A percentile compares a stretch with the other conserved stretches of the same genome.
Evolutionary conservation across 805 yeast species (phyloP).

Genomic region (Pichia phayaonensis): DNA sequence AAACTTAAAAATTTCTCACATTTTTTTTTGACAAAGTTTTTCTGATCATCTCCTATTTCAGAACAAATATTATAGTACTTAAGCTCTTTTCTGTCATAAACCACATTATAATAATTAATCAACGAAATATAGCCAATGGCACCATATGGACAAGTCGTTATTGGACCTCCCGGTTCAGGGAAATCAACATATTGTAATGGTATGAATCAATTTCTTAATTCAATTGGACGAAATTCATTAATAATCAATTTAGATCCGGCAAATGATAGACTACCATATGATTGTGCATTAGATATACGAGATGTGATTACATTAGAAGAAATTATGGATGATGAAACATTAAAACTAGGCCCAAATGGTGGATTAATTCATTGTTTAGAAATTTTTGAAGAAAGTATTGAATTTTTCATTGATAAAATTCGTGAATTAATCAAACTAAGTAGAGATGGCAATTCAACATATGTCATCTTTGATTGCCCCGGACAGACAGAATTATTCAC

Average conservation of each 20-base stretch:
- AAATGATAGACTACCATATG: constrained; percentile 47
- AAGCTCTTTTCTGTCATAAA: too few relatives aligned
- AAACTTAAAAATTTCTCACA: background rate
- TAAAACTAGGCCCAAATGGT: constrained; percentile 63
- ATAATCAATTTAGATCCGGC: constrained; percentile 87
- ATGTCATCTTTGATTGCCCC: constrained; percentile 81
- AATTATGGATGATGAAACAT: constrained; percentile 44
- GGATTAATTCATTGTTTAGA: constrained; percentile 88
- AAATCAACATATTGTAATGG: constrained; percentile 94
- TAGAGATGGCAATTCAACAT: constrained; percentile 41
- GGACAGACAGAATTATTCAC: constrained; percentile 96
- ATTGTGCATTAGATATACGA: constrained; percentile 48
- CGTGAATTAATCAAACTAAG: constrained; percentile 40
- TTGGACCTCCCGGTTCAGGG: constrained; percentile 98
- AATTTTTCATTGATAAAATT: constrained; percentile 50
- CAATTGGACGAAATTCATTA: constrained; percentile 86
- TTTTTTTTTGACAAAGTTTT: background rate
- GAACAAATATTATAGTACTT: too few relatives aligned
- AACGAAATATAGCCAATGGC: constrained; percentile 28
- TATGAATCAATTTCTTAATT: constrained; percentile 82
- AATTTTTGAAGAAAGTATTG: constrained; percentile 46
- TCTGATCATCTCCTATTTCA: background rate
- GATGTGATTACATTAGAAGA: constrained; percentile 52
- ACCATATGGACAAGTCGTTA: constrained; percentile 79
- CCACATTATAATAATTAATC: too few relatives aligned